A percentile compares a stretch with the other conserved stretches of the same genome.
phyloP scores from a whole-genome alignment of 495 filamentous ascomycete species.

The Xylaria sp. region DNA sequence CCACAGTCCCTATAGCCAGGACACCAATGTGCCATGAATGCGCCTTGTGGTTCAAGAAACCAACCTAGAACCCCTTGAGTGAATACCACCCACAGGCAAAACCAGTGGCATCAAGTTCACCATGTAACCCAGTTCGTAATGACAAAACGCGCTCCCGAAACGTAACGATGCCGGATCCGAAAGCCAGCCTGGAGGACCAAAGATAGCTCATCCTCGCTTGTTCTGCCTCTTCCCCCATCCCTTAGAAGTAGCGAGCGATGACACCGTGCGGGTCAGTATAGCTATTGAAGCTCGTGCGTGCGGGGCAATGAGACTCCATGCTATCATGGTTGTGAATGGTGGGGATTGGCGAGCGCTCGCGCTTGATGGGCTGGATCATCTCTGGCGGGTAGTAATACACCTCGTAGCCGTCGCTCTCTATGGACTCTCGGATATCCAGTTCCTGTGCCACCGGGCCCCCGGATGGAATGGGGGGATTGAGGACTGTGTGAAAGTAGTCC shows the following conservation, averaged over 20 bases:
- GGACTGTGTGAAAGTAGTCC: no score
- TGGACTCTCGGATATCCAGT: neutral
- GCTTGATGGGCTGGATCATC: neutral
- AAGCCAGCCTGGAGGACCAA: neutral
- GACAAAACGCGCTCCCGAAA: neutral
- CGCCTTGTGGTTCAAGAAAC: neutral
- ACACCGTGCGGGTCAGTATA: neutral
- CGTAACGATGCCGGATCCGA: neutral
- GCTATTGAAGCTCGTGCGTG: neutral
- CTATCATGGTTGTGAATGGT: no score
- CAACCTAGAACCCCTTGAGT: neutral
- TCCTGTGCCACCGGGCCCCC: neutral
- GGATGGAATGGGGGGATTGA: no score
- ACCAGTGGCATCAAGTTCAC: neutral
- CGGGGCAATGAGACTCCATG: neutral
- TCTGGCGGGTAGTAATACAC: neutral
- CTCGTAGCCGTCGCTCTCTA: neutral
- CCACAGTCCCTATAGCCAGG: neutral
- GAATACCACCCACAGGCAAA: neutral
- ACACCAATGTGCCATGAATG: neutral
- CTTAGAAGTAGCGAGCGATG: neutral
- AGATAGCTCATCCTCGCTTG: neutral
- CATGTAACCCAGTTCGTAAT: neutral
- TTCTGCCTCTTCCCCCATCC: neutral
- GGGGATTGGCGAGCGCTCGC: no score